These are phyloP conservation scores for Pythium pectinolyticum DNA, from an alignment of 352 stramenopile genomes.

Conservation along the genomic window DNA sequence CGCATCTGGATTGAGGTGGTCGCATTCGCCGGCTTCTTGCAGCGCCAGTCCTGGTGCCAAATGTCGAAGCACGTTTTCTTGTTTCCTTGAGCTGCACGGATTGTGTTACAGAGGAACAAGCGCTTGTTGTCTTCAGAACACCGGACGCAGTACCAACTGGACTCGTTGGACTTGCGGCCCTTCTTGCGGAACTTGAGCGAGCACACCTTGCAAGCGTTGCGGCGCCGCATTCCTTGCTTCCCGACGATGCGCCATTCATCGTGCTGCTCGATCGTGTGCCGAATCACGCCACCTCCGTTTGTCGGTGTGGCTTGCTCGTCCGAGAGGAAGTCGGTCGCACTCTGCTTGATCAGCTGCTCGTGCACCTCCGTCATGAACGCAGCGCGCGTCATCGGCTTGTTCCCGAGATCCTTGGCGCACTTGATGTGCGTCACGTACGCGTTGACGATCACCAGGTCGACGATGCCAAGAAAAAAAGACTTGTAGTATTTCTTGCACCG, in stretches of 20 bases:
- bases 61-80: constrained; percentile 15
- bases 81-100: neutral
- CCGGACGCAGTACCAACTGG: constrained; percentile 8
- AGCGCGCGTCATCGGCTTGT: neutral
- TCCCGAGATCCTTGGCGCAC: neutral
- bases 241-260: neutral
- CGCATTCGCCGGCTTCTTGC: neutral
- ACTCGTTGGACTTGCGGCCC: constrained; percentile 8
- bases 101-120: constrained; percentile 8
- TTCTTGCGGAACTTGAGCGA: constrained; percentile 2
- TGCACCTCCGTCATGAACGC: constrained; percentile 18
- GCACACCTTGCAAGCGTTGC: constrained; percentile 13
- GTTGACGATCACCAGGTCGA: constrained; percentile 9
- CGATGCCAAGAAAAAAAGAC: constrained; percentile 6
- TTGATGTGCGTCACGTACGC: neutral
- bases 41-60: constrained; percentile 15
- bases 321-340: neutral
- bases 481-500: constrained; percentile 15
- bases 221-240: neutral
- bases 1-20: constrained; percentile 7
- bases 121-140: constrained; percentile 9
- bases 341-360: constrained; percentile 6
- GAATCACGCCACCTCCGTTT: neutral
- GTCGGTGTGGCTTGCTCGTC: neutral
- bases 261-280: neutral